A percentile compares a stretch with the other conserved stretches of the same genome.
Conservation (phyloP, 169 alveolate genomes). For the Plasmodium vinckei region DNA sequence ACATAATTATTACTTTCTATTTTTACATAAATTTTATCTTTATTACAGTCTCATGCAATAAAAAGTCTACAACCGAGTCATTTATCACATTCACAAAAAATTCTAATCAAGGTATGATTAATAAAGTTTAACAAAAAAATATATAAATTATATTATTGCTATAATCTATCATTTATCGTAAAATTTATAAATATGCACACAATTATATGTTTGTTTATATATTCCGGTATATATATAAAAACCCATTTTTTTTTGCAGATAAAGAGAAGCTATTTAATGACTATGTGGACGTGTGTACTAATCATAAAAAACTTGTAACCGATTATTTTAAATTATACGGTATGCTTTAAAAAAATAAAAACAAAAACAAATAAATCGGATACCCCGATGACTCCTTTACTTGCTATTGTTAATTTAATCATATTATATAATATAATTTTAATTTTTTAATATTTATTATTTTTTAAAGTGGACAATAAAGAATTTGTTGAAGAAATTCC, state of each 20-base stretch:
- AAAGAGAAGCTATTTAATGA: conserved; percentile 20
- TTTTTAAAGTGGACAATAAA: conserved; percentile 40
- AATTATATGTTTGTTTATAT: background rate
- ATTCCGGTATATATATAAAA: background rate
- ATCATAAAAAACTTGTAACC: conserved; percentile 46
- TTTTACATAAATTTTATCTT: background rate
- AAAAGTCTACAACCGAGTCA: conserved; percentile 10
- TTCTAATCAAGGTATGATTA: background rate
- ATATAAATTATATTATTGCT: background rate
- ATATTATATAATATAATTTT: background rate
- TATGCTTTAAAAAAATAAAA: conserved; percentile 8
- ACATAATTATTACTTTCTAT: background rate
- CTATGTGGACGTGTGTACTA: conserved; percentile 41
- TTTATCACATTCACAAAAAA: background rate
- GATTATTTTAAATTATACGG: conserved; percentile 71
- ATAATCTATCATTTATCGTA: background rate
- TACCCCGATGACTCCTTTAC: too few species aligned
- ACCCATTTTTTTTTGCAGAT: conserved; percentile 2
- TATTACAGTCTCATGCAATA: conserved; percentile 24
- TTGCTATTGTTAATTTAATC: too few species aligned
- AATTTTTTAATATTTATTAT: background rate
- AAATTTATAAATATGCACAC: background rate
- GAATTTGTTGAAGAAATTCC: conserved; percentile 74
- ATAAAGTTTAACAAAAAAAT: background rate
- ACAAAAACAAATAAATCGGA: background rate